Percentiles rank a stretch among this genome's conserved stretches.
phyloP scores from a whole-genome alignment of 1,284 basidiomycete genomes.

The Xanthoconium separans region DNA sequence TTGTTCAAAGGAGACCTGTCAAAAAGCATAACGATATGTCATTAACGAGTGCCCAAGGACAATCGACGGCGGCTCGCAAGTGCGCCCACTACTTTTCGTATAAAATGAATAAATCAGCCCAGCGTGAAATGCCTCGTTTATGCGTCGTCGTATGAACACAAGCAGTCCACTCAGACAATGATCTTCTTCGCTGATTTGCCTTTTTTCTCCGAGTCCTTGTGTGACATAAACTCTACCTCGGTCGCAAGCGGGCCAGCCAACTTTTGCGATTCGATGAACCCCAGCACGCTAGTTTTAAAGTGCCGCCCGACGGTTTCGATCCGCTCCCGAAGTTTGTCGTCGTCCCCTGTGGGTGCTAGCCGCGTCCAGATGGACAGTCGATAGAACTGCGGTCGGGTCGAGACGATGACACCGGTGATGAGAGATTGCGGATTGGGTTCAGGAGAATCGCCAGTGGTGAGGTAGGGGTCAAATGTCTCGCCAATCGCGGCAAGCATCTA shows the following conservation, averaged over 20 bases:
- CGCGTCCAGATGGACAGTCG: conserved; percentile 97
- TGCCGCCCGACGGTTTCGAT: conserved; percentile 71
- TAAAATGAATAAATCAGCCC: conserved; percentile 35
- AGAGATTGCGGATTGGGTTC: conserved; percentile 60
- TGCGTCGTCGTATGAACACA: conserved; percentile 17
- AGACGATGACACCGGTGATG: conserved; percentile 95
- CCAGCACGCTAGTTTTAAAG: conserved; percentile 91
- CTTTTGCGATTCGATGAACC: conserved; percentile 73
- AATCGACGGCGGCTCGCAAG: conserved; percentile 19
- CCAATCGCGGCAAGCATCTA: conserved; percentile 97
- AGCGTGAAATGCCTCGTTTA: conserved; percentile 16
- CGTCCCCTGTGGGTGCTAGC: conserved; percentile 63
- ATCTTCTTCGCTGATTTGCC: conserved; percentile 82
- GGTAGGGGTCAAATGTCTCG: conserved; percentile 90
- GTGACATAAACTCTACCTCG: conserved; percentile 92
- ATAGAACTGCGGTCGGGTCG: conserved; percentile 93
- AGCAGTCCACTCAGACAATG: conserved; percentile 49
- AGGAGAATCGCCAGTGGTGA: conserved; percentile 48
- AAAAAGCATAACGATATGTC: conserved; percentile 19
- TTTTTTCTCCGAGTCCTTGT: conserved; percentile 96
- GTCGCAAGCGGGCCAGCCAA: conserved; percentile 82
- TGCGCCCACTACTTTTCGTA: conserved; percentile 25
- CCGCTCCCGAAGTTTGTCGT: conserved; percentile 62
- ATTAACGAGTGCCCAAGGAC: conserved; percentile 23
- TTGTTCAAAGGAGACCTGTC: conserved; percentile 1